A percentile compares a stretch with the other conserved stretches of the same genome.
Conservation (phyloP, 2,329 filamentous ascomycete genomes). For the Stylonectria norvegica region DNA sequence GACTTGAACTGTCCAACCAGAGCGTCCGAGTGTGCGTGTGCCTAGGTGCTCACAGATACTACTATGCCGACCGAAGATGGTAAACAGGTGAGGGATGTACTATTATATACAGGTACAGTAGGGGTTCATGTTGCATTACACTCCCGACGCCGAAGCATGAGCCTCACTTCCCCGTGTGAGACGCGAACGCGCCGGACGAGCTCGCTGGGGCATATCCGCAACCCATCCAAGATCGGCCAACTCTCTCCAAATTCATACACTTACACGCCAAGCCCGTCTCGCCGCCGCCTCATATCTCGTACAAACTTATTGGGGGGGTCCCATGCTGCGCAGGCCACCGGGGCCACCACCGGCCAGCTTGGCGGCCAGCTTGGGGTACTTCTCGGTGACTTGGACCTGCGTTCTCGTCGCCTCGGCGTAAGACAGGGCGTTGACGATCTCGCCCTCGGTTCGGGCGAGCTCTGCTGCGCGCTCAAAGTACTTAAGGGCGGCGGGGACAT, state of each 20-base stretch:
- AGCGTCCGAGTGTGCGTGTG: slow-evolving; percentile 15
- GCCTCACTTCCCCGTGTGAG: slow-evolving; percentile 23
- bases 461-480: slow-evolving; percentile 98
- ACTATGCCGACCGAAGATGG: slow-evolving; percentile 9
- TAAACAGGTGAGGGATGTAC: slow-evolving; percentile 24
- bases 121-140: slow-evolving; percentile 27
- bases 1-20: too few relatives aligned
- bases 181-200: slow-evolving; percentile 14
- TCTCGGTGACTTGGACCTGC: slow-evolving; percentile 87
- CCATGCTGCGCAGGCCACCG: slow-evolving; percentile 37
- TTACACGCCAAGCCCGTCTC: slow-evolving; percentile 20
- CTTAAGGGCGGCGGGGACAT: slow-evolving; percentile 88
- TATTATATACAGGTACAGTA: slow-evolving; percentile 31
- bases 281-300: slow-evolving; percentile 19
- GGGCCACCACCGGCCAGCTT: slow-evolving; percentile 52
- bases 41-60: slow-evolving; percentile 12
- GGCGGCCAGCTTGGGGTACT: slow-evolving; percentile 75
- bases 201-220: slow-evolving; percentile 9
- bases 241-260: slow-evolving; percentile 26
- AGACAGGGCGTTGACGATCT: slow-evolving; percentile 93
- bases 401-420: slow-evolving; percentile 97
- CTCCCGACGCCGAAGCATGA: slow-evolving; percentile 26
- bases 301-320: slow-evolving; percentile 29
- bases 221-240: slow-evolving; percentile 12
- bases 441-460: slow-evolving; percentile 87